Base-by-base conservation (phyloP, 495 filamentous ascomycete genomes). In the Neurospora sublineolata region DNA sequence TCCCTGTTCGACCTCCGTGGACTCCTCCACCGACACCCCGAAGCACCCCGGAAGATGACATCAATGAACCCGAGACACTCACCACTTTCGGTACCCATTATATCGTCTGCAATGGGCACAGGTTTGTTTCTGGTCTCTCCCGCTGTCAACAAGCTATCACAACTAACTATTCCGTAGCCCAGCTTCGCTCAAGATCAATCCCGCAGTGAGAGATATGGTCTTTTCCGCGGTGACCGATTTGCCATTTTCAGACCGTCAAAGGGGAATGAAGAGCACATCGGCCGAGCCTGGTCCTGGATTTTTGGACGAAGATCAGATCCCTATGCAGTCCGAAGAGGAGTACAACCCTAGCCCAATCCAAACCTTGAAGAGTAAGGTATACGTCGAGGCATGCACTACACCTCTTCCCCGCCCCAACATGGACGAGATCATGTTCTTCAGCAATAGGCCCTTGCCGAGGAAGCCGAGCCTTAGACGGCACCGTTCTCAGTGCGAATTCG, bases 141-240 rank as follows among this genome's bases (percentile, higher is more conserved):
- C 33, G 14, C 27, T 20, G 69, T 33, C 44, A 20, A 16, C 20
- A 4, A 38, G 18, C 10, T 68, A 41, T 41, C 2, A 20, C 41
- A 36, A 37, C 70, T 76, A 23, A 74, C 33, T n/a, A 6, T 67
- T 33, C 11, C 20, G 23, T 36, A 78, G 76, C 27, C 76, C 75
- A 6, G 5, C n/a, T 33, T 76, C 73, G 5, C 70, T 77, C 67
- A 77, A 75, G 46, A 75, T 72, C n/a, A 77, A 72, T 68, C 40
- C 42, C 6, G 8, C 12, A 37, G 3, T 70, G 18, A 70, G 73
- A 64, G 37, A 27, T 12, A 46, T 9, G 7, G 68, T 67, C 18
- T 72, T 75, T 10, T 68, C 39, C 5, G 70, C 72, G 11, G 33
- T 71, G 4, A 67, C 70, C 27, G 52, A 16, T 64, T 64, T 9